Base-by-base conservation (phyloP, 2,329 filamentous ascomycete genomes). In the Fusarium brachygibbosum region DNA sequence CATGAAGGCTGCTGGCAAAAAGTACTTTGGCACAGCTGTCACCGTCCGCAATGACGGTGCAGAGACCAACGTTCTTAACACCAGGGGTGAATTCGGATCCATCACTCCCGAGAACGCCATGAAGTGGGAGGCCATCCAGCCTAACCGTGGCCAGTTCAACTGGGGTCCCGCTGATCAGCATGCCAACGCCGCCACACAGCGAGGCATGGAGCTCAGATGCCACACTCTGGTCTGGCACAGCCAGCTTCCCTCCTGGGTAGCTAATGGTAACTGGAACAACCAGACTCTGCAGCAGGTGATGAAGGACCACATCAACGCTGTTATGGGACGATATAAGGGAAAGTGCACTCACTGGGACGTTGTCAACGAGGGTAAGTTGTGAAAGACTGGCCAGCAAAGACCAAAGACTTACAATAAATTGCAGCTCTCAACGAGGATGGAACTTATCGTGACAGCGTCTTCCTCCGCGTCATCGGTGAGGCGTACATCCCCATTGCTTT, bases 331-430 rank as follows among this genome's bases (percentile, higher is more conserved):
- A 19, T 63, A 63, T 17, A 35, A 37, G n/a, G 59, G 59, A 21
- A 63, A 63, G 46, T 63, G 59, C 34, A 63, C 59, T 8, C 59
- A 63, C 32, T 63, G 59, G 59, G 59, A 63, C 10, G 59, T 63
- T n/a, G 59, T 63, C 23, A 63, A 63, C 3, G 59, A 63, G 23
- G 58, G 58, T 60, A 19, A 11, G 58, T 37, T 31, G 4, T 1
- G 23, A 2, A 14, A 9, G 21, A 6, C 1, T 17, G n/a, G 9
- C 10, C 8, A 23, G 6, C 6, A 13, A 3, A n/a, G 19, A 25
- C 13, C 0, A 12, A 34, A 17, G 5, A 28, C 58, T 60, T 6
- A 60, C 54, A 32, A 16, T 23, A 3, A 11, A 12, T 13, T 17
- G 3, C 11, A 60, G 59, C 59, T 23, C 28, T 63, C n/a, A 63